Evolutionary conservation across 345 rosid species (phyloP), one percentile per base, ranked within the genome.

Genomic region (Gossypium australe): DNA sequence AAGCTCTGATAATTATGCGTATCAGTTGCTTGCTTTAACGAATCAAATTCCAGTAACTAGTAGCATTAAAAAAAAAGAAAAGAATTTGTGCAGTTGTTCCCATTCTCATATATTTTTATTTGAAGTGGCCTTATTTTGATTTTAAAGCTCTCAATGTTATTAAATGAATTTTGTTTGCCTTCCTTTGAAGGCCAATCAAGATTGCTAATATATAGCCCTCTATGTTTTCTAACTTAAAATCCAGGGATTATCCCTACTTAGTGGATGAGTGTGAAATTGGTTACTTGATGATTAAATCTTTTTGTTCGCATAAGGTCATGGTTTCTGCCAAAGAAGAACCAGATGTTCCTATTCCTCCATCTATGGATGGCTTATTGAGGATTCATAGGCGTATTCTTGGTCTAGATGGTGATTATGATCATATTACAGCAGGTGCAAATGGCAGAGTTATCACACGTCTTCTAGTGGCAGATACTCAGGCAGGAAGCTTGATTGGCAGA

Each of bases 271-370:
- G 65, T 60, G 43, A 27, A 27, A 5, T 60, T 60, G 18, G 43
- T 11, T 25, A 60, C 43, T 25, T 59, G 12, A 12, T 27, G 9
- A 41, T 27, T 27, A 12, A 14, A n/a, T 13, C n/a, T 7, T 60
- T 27, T 25, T 59, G 11, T 7, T 13, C 0, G 9, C 9, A 11
- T 25, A 27, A 79, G 85, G 83, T 81, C 34, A 72, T 81, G 85
- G 85, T 85, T 68, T 85, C 84, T 66, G 87, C 77, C 56, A 80
- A 76, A 61, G 85, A 85, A 75, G 84, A 85, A 65, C 85, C 85
- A 44, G 82, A 82, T 82, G 75, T 79, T 38, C 25, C 76, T 47
- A 61, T 78, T 69, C 80, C 87, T 69, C 85, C 87, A 65, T 82
- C 85, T 14, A 72, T 84, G 71, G 85, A 84, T 80, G 87, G 83